phyloP scores from a whole-genome alignment of 257 asterid genomes.

The Oldenlandia corymbosa region DNA sequence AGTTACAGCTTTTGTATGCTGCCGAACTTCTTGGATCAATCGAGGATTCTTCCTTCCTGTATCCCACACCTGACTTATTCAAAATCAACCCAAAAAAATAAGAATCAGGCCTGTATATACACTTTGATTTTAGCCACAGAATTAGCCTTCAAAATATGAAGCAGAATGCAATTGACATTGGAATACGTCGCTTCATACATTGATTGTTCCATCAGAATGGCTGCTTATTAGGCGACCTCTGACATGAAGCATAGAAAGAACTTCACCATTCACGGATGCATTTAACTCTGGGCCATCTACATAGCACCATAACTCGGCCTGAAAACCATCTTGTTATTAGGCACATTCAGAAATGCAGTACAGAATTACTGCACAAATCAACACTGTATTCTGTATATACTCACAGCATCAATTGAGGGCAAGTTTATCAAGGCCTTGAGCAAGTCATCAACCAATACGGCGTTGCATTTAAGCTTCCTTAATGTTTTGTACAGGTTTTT shows the following conservation, averaged over 20 bases:
- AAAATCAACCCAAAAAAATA: too few species aligned
- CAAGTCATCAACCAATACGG: conserved; percentile 47
- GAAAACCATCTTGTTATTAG: conserved; percentile 19
- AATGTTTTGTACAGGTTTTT: conserved; percentile 53
- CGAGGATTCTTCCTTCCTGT: conserved; percentile 48
- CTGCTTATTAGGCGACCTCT: conserved; percentile 53
- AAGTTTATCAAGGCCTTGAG: conserved; percentile 66
- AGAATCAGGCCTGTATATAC: too few species aligned
- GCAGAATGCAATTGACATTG: background rate
- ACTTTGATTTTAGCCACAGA: too few species aligned
- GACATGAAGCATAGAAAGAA: conserved; percentile 50
- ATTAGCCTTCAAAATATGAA: background rate
- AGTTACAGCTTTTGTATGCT: conserved; percentile 70
- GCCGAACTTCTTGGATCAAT: conserved; percentile 65
- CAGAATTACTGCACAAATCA: background rate
- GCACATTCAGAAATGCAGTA: background rate
- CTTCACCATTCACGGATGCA: conserved; percentile 64
- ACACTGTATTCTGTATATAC: conserved; percentile 18
- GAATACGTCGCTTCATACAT: conserved; percentile 44
- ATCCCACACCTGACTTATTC: conserved; percentile 59
- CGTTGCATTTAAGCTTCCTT: conserved; percentile 59
- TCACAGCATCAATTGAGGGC: conserved; percentile 61
- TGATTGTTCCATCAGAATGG: conserved; percentile 80
- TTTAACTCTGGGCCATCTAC: conserved; percentile 66
- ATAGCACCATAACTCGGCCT: conserved; percentile 78